Evolutionary conservation across 176 grass and related monocot genomes (phyloP).

Genomic region (Phyllostachys edulis): DNA sequence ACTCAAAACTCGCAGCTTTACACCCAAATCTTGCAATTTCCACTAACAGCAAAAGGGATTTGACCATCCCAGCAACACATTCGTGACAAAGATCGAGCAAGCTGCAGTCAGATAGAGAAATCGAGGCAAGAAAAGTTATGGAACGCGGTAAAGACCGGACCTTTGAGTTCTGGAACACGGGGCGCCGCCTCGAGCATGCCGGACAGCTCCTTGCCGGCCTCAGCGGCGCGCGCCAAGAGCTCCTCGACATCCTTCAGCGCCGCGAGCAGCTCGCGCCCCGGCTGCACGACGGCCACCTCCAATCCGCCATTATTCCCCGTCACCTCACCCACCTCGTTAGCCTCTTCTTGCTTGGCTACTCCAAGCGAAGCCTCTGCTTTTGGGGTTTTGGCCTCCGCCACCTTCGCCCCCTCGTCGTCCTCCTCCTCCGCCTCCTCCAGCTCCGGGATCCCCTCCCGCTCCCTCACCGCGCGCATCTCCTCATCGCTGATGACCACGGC

Average conservation of each 20-base stretch:
- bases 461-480: slow-evolving; percentile 75
- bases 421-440: slow-evolving; percentile 84
- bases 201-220: slow-evolving; percentile 78
- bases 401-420: slow-evolving; percentile 14
- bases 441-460: slow-evolving; percentile 90
- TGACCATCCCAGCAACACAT: neutral
- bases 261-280: slow-evolving; percentile 65
- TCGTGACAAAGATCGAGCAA: slow-evolving; percentile 33
- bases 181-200: slow-evolving; percentile 79
- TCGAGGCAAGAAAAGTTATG: neutral
- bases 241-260: slow-evolving; percentile 84
- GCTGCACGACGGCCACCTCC: slow-evolving; percentile 50
- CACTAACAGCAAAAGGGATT: slow-evolving; percentile 36
- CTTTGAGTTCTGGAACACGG: slow-evolving; percentile 75
- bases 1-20: slow-evolving; percentile 33
- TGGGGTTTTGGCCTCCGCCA: neutral
- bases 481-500: slow-evolving; percentile 54
- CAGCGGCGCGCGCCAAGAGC: slow-evolving; percentile 65
- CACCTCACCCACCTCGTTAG: slow-evolving; percentile 30
- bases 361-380: slow-evolving; percentile 26
- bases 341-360: slow-evolving; percentile 33
- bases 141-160: slow-evolving; percentile 52
- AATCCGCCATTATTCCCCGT: slow-evolving; percentile 33
- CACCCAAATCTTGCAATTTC: slow-evolving; percentile 27
- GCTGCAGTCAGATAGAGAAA: neutral